Conservation (phyloP, 768 basidiomycete genomes). For the Amanita fuliginea region DNA sequence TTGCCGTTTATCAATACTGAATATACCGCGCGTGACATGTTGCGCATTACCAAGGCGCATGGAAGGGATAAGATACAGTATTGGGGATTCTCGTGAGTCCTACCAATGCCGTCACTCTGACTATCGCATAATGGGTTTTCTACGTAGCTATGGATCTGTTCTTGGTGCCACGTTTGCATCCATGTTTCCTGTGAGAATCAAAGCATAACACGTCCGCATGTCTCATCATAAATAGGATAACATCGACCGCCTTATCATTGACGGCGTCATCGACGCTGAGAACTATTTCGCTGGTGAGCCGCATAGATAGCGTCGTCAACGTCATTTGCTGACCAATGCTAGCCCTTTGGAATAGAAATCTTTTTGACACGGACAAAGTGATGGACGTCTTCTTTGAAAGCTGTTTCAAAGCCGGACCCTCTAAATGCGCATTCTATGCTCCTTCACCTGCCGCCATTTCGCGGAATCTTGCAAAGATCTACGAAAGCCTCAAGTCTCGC, state of each 20-base stretch:
- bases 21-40: slow-evolving; percentile 18
- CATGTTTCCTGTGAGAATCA: slow-evolving; percentile 17
- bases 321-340: not conserved
- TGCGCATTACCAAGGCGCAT: slow-evolving; percentile 13
- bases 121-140: not conserved
- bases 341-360: slow-evolving; percentile 27
- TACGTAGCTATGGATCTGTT: slow-evolving; percentile 17
- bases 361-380: slow-evolving; percentile 26
- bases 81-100: slow-evolving; percentile 18
- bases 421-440: slow-evolving; percentile 26
- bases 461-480: slow-evolving; percentile 23
- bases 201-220: not conserved
- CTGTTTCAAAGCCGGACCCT: slow-evolving; percentile 26
- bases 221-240: slow-evolving; percentile 10
- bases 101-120: too few species aligned
- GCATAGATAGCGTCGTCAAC: not conserved
- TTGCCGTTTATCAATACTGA: slow-evolving; percentile 23
- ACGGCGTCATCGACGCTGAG: slow-evolving; percentile 20
- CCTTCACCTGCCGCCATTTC: slow-evolving; percentile 20
- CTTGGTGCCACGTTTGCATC: slow-evolving; percentile 25
- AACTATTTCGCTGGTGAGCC: slow-evolving; percentile 15
- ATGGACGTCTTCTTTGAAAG: slow-evolving; percentile 23
- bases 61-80: slow-evolving; percentile 22
- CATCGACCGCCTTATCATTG: slow-evolving; percentile 21
- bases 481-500: slow-evolving; percentile 8